A percentile compares a stretch with the other conserved stretches of the same genome.
These are phyloP conservation scores for Colletotrichum kahawae DNA, from an alignment of 2,329 filamentous ascomycete species.

Conservation along the genomic window DNA sequence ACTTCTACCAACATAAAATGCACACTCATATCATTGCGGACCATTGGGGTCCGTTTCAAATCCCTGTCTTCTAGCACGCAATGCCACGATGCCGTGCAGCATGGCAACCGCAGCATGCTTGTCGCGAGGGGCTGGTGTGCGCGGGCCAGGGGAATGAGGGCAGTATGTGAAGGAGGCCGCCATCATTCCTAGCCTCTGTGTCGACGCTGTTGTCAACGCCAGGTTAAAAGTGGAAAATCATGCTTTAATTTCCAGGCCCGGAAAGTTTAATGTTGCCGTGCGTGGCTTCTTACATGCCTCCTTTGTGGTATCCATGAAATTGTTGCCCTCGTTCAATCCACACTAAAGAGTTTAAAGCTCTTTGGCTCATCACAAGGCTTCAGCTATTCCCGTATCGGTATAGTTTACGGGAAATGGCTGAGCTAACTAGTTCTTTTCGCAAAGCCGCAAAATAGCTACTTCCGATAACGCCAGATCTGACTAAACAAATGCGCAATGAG, in stretches of 20 bases:
- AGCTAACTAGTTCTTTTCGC: neutral
- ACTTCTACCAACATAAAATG: neutral
- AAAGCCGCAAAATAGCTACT: rapidly evolving
- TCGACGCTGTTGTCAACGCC: neutral
- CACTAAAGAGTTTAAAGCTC: neutral
- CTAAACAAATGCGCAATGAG: neutral
- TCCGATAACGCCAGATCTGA: neutral
- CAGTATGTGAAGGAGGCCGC: neutral
- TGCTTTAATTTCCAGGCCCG: rapidly evolving
- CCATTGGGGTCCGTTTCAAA: neutral
- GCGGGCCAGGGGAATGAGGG: neutral
- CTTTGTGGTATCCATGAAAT: neutral
- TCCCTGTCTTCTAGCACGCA: neutral
- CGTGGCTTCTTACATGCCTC: neutral
- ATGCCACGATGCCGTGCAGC: neutral
- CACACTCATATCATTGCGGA: neutral
- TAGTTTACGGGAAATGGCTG: neutral
- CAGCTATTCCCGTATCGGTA: neutral
- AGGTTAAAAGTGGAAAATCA: neutral
- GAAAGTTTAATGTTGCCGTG: neutral
- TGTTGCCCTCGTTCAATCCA: neutral
- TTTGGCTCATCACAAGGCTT: neutral
- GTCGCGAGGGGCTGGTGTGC: neutral
- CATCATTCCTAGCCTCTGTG: rapidly evolving
- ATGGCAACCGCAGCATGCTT: neutral